Conservation (phyloP, 2,329 filamentous ascomycete genomes). For the Fusarium protoensiforme region DNA sequence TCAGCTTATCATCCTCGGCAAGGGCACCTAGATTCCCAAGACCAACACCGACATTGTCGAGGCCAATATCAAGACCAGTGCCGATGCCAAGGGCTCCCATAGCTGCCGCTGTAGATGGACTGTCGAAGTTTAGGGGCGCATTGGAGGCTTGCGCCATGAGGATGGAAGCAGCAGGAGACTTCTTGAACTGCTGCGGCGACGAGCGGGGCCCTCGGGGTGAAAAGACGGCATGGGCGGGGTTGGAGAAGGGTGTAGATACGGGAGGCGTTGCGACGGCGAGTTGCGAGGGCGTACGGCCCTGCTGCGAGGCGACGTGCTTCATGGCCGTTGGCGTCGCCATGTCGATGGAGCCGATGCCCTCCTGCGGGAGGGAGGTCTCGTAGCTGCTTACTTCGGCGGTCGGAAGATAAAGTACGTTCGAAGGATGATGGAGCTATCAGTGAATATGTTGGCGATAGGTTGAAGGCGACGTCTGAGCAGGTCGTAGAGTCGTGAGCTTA, state of each 20-base stretch:
- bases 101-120: slow-evolving; percentile 71
- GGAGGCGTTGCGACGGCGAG: slow-evolving; percentile 69
- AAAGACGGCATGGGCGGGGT: slow-evolving; percentile 66
- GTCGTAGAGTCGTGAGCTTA: neutral
- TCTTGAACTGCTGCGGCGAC: slow-evolving; percentile 73
- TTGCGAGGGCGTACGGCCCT: slow-evolving; percentile 61
- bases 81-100: slow-evolving; percentile 67
- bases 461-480: neutral
- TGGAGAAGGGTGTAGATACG: slow-evolving; percentile 75
- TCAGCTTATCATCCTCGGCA: slow-evolving; percentile 65
- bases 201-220: slow-evolving; percentile 68
- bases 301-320: slow-evolving; percentile 57
- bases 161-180: slow-evolving; percentile 67
- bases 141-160: slow-evolving; percentile 59
- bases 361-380: slow-evolving; percentile 15
- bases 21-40: slow-evolving; percentile 55
- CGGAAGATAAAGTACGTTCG: neutral
- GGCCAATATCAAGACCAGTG: slow-evolving; percentile 61
- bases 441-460: neutral
- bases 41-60: slow-evolving; percentile 63
- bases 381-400: neutral
- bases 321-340: slow-evolving; percentile 65
- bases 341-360: slow-evolving; percentile 24
- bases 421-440: neutral
- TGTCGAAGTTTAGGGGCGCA: slow-evolving; percentile 69